Evolutionary conservation across 192 early-diverging fungal species (phyloP).

Genomic region (Backusella australiensis): DNA sequence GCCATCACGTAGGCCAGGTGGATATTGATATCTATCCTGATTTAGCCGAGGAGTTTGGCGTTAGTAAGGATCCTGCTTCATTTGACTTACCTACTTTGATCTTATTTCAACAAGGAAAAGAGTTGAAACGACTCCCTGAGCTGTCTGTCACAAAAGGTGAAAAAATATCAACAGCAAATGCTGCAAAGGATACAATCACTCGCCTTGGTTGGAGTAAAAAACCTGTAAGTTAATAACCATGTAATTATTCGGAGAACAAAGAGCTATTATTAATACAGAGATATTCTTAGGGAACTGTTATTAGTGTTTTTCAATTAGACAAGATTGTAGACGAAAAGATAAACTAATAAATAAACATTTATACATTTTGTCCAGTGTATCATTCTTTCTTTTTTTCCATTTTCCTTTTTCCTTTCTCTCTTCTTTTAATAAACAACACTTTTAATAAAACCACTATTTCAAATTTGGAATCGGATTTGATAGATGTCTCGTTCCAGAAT

Average conservation of each 20-base stretch:
- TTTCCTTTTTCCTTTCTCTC: not conserved
- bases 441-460: not conserved
- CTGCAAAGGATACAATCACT: slow-evolving; percentile 35
- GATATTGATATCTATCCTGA: slow-evolving; percentile 48
- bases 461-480: not conserved
- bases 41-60: slow-evolving; percentile 44
- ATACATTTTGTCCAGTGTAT: not conserved
- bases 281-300: slow-evolving; percentile 19
- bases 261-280: not conserved
- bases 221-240: slow-evolving; percentile 21
- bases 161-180: slow-evolving; percentile 19
- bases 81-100: slow-evolving; percentile 54
- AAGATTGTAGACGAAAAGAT: slow-evolving; percentile 12
- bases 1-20: slow-evolving; percentile 36
- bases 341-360: not conserved
- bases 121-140: slow-evolving; percentile 43
- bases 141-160: slow-evolving; percentile 33
- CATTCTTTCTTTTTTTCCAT: not conserved
- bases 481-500: not conserved
- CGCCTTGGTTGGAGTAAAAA: slow-evolving; percentile 35
- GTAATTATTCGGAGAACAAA: not conserved
- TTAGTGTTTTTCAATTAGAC: slow-evolving; percentile 22
- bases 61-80: slow-evolving; percentile 47
- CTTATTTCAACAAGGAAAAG: slow-evolving; percentile 48
- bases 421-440: not conserved